These are phyloP conservation scores for Lyophyllum shimeji DNA, from an alignment of 768 basidiomycete species.

Conservation along the genomic window DNA sequence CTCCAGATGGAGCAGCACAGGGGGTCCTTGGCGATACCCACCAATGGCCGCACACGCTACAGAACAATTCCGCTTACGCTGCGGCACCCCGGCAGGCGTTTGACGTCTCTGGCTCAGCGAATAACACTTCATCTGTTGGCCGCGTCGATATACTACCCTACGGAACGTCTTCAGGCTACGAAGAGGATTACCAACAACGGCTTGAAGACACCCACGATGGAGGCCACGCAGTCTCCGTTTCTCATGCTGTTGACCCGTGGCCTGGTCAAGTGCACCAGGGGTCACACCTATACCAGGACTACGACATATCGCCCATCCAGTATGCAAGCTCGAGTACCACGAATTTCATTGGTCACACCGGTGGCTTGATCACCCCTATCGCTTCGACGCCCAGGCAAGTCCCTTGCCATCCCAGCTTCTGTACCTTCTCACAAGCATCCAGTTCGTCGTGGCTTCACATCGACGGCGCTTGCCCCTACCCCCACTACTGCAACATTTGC, in stretches of 20 bases:
- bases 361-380: background rate
- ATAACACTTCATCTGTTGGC: background rate
- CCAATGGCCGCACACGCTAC: background rate
- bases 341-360: background rate
- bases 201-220: background rate
- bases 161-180: constrained; percentile 9
- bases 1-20: constrained; percentile 1
- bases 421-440: background rate
- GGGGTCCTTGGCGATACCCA: background rate
- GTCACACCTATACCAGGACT: background rate
- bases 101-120: background rate
- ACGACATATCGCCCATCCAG: background rate
- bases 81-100: background rate
- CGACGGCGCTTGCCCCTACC: background rate
- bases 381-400: background rate
- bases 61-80: background rate
- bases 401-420: background rate
- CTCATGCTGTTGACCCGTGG: constrained; percentile 8
- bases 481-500: background rate
- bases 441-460: background rate
- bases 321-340: background rate
- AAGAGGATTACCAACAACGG: constrained; percentile 2
- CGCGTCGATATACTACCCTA: background rate
- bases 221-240: background rate
- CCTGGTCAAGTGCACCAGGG: constrained; percentile 5